Base-by-base conservation (phyloP, 495 filamentous ascomycete species). In the Podospora conica region DNA sequence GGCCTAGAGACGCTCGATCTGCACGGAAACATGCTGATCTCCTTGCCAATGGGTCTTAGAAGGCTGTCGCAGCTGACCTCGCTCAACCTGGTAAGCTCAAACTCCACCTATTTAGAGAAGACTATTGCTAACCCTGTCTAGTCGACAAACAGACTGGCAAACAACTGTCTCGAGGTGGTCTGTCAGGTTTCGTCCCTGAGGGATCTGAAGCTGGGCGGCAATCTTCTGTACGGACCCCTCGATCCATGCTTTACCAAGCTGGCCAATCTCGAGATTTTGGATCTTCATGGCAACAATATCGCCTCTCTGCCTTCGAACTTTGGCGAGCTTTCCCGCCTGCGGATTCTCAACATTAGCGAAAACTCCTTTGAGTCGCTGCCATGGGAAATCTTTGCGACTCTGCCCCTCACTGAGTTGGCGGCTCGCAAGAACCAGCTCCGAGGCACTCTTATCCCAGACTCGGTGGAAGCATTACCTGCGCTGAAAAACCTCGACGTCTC, bases 1-100 rank as follows among this genome's bases (percentile, higher is more conserved):
- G 93, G 89, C 2, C 70, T 98, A 20, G 91, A 96, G 71, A 82
- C 82, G 5, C 74, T 98, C 9, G 95, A 99, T 73, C 76, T 98
- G 60, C 90, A 97, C 76, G 88, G 90, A 23, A 99, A 99, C 74
- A 74, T 85, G 60, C 79, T 99, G 20, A 79, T 80, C 24, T 74
- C 82, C 9, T 71, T 98, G 20, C 95, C 96, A 0, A 74, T 87
- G 68, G 93, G 94, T 1, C 72, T 98, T 61, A 81, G 90, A 69
- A 82, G 90, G 57, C 80, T 97, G 48, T 80, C 87, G 53, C 77
- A 85, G 63, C 79, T 99, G 56, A 92, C 90, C 10, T 86, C 84
- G 9, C 82, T 99, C 24, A 97, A 97, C 70, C 76, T 99, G 66
- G 88, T 90, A 76, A 69, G 84, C 75, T 28, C n/a, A 3, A 0